Conservation (phyloP, 805 yeast species). For the Candida jianshihensis region DNA sequence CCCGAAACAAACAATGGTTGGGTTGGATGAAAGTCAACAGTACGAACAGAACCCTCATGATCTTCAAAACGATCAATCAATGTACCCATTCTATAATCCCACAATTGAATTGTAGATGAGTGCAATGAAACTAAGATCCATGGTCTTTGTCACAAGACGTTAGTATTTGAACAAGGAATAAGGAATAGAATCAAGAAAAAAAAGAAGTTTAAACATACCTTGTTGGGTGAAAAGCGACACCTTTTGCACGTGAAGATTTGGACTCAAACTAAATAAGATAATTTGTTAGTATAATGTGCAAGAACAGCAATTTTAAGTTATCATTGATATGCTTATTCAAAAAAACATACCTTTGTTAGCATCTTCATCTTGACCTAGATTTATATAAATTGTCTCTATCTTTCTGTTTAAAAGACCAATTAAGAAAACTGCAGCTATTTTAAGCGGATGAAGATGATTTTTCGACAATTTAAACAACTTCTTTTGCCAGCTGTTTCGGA, state of each 20-base stretch:
- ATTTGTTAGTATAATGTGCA: slow-evolving; percentile 5
- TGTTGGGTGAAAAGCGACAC: slow-evolving; percentile 94
- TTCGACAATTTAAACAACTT: background rate
- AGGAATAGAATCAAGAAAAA: background rate
- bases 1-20: slow-evolving; percentile 97
- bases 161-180: slow-evolving; percentile 10
- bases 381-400: too few species aligned
- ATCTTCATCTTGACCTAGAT: slow-evolving; percentile 66
- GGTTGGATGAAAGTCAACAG: slow-evolving; percentile 93
- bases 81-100: slow-evolving; percentile 99
- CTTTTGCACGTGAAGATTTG: slow-evolving; percentile 95
- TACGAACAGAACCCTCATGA: slow-evolving; percentile 97
- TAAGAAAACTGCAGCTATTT: background rate
- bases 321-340: background rate
- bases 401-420: too few species aligned
- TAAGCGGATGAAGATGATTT: background rate
- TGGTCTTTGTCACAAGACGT: slow-evolving; percentile 47
- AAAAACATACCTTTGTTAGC: slow-evolving; percentile 56
- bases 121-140: slow-evolving; percentile 94
- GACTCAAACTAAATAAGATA: slow-evolving; percentile 68
- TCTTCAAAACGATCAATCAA: slow-evolving; percentile 94
- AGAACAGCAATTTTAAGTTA: background rate
- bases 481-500: background rate
- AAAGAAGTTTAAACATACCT: slow-evolving; percentile 32
- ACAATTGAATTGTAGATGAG: slow-evolving; percentile 96